A percentile compares a stretch with the other conserved stretches of the same genome.
phyloP scores from a whole-genome alignment of 2,329 filamentous ascomycete genomes.

The Stagonosporopsis cucurbitacearum region DNA sequence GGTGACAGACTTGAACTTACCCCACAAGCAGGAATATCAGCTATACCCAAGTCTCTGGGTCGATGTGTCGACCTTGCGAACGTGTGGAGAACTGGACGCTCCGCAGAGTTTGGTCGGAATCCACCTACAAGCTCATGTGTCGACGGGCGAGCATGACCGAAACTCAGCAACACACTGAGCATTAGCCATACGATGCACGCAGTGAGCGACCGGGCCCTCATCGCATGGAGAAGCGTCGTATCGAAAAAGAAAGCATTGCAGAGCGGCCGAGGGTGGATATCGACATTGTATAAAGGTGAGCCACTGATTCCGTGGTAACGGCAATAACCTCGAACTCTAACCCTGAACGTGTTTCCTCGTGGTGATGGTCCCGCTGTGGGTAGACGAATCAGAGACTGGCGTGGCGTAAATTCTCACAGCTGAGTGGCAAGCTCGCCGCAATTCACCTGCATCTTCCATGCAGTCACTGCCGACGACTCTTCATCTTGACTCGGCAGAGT shows the following conservation, averaged over 20 bases:
- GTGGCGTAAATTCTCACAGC: neutral
- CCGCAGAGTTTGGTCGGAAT: neutral
- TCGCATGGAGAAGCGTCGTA: neutral
- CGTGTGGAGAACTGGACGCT: neutral
- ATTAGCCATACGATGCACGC: neutral
- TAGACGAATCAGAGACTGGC: neutral
- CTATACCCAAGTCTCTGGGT: slow-evolving; percentile 16
- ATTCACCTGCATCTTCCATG: neutral
- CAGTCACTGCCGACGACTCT: neutral
- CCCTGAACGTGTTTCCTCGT: neutral
- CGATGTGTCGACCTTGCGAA: neutral
- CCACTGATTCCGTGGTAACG: neutral
- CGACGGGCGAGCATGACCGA: neutral
- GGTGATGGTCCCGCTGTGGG: neutral
- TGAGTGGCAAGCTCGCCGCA: neutral
- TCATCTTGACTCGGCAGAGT: neutral
- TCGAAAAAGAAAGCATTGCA: neutral
- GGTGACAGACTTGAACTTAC: slow-evolving; percentile 12
- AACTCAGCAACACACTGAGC: neutral
- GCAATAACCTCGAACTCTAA: neutral
- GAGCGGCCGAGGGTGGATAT: neutral
- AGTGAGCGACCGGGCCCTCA: neutral
- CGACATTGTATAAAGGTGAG: neutral
- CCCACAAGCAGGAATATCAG: slow-evolving; percentile 29
- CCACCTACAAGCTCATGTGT: neutral